A percentile compares a stretch with the other conserved stretches of the same genome.
These are phyloP conservation scores for Colletotrichum higginsianum DNA, from an alignment of 2,329 filamentous ascomycete species.

Conservation along the genomic window DNA sequence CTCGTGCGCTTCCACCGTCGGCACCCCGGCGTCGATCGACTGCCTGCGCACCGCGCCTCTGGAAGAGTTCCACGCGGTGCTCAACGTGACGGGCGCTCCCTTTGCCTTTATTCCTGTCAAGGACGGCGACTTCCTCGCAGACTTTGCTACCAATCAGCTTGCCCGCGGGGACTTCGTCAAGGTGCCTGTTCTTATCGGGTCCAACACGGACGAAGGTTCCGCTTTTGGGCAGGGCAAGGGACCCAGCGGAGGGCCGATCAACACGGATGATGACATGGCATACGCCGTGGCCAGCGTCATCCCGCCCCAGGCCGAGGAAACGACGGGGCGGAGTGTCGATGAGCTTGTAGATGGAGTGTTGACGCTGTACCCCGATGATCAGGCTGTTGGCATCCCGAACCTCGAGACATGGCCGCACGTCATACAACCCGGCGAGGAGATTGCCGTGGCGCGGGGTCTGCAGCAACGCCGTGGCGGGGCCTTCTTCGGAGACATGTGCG, in stretches of 20 bases:
- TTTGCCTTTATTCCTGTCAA: conserved; percentile 47
- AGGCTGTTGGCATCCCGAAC: conserved; percentile 53
- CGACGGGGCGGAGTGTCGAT: conserved; percentile 45
- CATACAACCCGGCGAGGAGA: conserved; percentile 47
- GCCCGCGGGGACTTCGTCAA: conserved; percentile 51
- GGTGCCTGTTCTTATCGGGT: conserved; percentile 54
- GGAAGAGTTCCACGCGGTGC: conserved; percentile 47
- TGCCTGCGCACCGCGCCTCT: conserved; percentile 49
- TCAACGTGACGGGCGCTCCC: conserved; percentile 37
- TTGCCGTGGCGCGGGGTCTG: conserved; percentile 46
- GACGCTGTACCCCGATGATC: conserved; percentile 51
- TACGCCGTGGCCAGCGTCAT: conserved; percentile 40
- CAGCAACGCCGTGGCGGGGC: conserved; percentile 51
- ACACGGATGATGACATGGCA: conserved; percentile 50
- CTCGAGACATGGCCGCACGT: conserved; percentile 51
- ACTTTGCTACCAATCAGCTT: conserved; percentile 51
- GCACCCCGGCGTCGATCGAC: conserved; percentile 45
- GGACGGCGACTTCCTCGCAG: conserved; percentile 54
- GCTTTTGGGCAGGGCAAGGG: conserved; percentile 45
- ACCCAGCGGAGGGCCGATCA: conserved; percentile 41
- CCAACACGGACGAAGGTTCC: conserved; percentile 53
- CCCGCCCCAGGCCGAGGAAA: conserved; percentile 29
- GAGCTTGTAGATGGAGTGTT: conserved; percentile 46
- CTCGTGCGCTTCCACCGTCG: conserved; percentile 47
- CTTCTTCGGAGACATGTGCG: conserved; percentile 46